Conservation (phyloP, 768 basidiomycete genomes). For the Chiua virens region DNA sequence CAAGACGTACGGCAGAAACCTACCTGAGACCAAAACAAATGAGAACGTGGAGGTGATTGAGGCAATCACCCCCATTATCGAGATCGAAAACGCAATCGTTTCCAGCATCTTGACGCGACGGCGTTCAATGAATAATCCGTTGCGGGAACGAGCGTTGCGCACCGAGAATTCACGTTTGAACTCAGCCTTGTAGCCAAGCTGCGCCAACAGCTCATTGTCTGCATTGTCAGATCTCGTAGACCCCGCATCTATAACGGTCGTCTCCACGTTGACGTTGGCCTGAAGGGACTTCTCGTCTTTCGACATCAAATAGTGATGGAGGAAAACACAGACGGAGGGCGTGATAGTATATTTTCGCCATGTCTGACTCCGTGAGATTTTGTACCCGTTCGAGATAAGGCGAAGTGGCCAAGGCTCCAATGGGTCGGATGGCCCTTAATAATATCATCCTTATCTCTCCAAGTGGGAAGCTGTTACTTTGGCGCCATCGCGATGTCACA, state of each 20-base stretch:
- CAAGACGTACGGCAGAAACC: conserved; percentile 11
- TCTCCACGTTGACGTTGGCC: conserved; percentile 7
- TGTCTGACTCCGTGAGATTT: too few relatives aligned
- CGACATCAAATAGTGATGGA: conserved; percentile 5
- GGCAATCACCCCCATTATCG: conserved; percentile 71
- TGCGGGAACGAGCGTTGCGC: conserved; percentile 11
- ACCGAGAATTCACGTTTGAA: conserved; percentile 77
- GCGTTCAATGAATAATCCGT: not conserved
- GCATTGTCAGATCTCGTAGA: conserved; percentile 34
- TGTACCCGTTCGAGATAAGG: too few relatives aligned
- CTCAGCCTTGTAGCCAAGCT: conserved; percentile 70
- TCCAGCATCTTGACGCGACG: conserved; percentile 42
- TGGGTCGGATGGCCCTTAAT: too few relatives aligned
- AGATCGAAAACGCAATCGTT: conserved; percentile 65
- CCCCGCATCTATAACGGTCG: conserved; percentile 5
- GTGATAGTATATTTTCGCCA: too few relatives aligned
- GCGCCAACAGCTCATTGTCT: conserved; percentile 59
- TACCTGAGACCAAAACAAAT: conserved; percentile 63
- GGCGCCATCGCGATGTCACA: too few relatives aligned
- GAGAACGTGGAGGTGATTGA: conserved; percentile 66
- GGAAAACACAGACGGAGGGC: too few relatives aligned
- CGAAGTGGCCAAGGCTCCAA: too few relatives aligned
- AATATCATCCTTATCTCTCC: too few relatives aligned
- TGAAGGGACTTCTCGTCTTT: conserved; percentile 20
- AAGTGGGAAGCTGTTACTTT: too few relatives aligned